Evolutionary conservation across 371 early-diverging fungal species (phyloP).

Genomic region (Lichtheimia hyalospora): DNA sequence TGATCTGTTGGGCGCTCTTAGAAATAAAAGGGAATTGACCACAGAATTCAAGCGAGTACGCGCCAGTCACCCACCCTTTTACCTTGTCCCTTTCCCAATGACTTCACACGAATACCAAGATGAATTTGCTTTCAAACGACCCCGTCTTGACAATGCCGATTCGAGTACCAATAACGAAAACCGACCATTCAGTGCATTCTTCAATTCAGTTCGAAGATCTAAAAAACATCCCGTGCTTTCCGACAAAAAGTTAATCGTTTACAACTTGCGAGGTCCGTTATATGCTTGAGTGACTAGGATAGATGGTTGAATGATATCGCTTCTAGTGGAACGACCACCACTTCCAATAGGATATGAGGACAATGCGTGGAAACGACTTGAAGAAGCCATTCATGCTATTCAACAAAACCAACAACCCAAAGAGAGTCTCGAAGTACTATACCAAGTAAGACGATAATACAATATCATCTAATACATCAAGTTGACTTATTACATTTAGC

Average conservation of each 20-base stretch:
- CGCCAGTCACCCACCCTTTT: no score
- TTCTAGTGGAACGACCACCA: conserved; percentile 53
- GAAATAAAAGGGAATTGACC: no score
- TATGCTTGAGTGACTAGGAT: not conserved
- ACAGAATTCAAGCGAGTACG: no score
- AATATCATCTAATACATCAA: not conserved
- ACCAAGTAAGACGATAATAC: conserved; percentile 51
- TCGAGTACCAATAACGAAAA: not conserved
- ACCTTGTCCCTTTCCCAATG: no score
- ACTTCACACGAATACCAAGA: not conserved
- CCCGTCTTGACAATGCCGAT: conserved; percentile 22
- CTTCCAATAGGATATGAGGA: conserved; percentile 72
- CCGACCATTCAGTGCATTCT: conserved; percentile 31
- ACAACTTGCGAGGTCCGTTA: conserved; percentile 29
- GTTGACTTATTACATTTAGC: conserved; percentile 22
- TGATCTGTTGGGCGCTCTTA: no score
- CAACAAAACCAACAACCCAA: conserved; percentile 56
- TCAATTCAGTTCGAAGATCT: conserved; percentile 23
- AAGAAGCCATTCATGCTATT: conserved; percentile 75
- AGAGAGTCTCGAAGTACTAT: conserved; percentile 83
- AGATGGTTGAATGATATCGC: not conserved
- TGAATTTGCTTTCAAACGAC: not conserved
- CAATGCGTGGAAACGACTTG: conserved; percentile 66
- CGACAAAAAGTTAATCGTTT: conserved; percentile 37
- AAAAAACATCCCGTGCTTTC: conserved; percentile 34